Percentiles rank a stretch among this genome's conserved stretches.
Conservation (phyloP, 305 asterid genomes). For the Fraxinus paxiana region DNA sequence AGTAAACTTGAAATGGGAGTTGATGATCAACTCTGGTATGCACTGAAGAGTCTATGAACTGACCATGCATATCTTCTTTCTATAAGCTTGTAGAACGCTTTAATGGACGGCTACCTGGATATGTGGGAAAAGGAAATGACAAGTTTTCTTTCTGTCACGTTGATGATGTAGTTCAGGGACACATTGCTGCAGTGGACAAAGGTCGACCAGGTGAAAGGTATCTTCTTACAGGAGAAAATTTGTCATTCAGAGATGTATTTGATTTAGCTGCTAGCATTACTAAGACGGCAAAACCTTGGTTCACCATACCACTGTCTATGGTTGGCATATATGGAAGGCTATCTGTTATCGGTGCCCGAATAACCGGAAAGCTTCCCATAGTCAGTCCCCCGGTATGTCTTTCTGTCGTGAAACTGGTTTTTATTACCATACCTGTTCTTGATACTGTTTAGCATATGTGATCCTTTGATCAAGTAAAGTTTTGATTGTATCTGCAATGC, state of each 20-base stretch:
- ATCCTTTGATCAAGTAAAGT: too few relatives aligned
- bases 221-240: slow-evolving; percentile 88
- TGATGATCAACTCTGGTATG: slow-evolving; percentile 3
- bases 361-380: slow-evolving; percentile 82
- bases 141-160: slow-evolving; percentile 70
- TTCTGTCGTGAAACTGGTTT: neutral
- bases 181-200: slow-evolving; percentile 60
- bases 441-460: too few relatives aligned
- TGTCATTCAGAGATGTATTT: slow-evolving; percentile 69
- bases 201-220: slow-evolving; percentile 76
- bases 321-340: slow-evolving; percentile 60
- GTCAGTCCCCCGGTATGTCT: slow-evolving; percentile 81
- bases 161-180: slow-evolving; percentile 87
- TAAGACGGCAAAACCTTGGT: slow-evolving; percentile 57
- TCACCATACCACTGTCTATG: slow-evolving; percentile 54
- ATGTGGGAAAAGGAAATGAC: slow-evolving; percentile 60
- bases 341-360: slow-evolving; percentile 53
- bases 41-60: slow-evolving; percentile 12
- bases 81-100: slow-evolving; percentile 77
- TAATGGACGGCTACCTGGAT: slow-evolving; percentile 82
- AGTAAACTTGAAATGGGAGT: neutral
- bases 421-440: too few relatives aligned
- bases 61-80: slow-evolving; percentile 13
- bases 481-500: too few relatives aligned
- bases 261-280: slow-evolving; percentile 70